These are phyloP conservation scores for Chlamydomonas schloesseri DNA, from an alignment of 139 green algal species.

Conservation along the genomic window DNA sequence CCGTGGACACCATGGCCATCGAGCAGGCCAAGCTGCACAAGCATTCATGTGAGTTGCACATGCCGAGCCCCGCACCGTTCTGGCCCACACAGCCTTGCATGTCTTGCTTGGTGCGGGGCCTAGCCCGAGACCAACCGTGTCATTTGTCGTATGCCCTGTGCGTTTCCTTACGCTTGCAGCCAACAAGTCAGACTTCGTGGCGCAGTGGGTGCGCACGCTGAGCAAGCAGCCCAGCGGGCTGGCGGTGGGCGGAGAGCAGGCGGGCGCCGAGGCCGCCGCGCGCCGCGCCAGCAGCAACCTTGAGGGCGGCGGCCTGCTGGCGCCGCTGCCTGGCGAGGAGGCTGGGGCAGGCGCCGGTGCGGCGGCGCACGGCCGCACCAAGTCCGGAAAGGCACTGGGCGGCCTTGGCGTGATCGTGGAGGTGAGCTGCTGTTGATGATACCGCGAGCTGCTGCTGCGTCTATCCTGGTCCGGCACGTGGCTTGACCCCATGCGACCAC, in stretches of 20 bases:
- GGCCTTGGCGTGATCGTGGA: too few relatives aligned
- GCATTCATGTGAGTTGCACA: neutral
- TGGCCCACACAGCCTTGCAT: too few relatives aligned
- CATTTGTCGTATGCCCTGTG: too few relatives aligned
- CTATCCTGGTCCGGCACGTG: too few relatives aligned
- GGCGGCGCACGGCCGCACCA: neutral
- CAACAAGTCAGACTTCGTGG: slow-evolving; percentile 32
- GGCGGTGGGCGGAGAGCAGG: neutral
- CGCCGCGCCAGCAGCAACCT: too few relatives aligned
- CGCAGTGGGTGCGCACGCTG: slow-evolving; percentile 31
- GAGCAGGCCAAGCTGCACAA: slow-evolving; percentile 15
- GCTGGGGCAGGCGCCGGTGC: too few relatives aligned
- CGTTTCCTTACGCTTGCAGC: neutral
- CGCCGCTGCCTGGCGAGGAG: neutral
- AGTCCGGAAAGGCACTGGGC: neutral
- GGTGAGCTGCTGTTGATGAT: too few relatives aligned
- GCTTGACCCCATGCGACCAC: too few relatives aligned
- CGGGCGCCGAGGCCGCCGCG: neutral
- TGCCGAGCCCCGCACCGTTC: too few relatives aligned
- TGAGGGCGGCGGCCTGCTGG: neutral
- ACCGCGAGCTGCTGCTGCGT: too few relatives aligned
- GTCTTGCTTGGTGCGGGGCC: too few relatives aligned
- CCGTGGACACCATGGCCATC: neutral
- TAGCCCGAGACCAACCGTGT: too few relatives aligned
- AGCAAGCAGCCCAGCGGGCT: neutral